Conservation (phyloP, 768 basidiomycete genomes). For the Phanerochaete carnosa region DNA sequence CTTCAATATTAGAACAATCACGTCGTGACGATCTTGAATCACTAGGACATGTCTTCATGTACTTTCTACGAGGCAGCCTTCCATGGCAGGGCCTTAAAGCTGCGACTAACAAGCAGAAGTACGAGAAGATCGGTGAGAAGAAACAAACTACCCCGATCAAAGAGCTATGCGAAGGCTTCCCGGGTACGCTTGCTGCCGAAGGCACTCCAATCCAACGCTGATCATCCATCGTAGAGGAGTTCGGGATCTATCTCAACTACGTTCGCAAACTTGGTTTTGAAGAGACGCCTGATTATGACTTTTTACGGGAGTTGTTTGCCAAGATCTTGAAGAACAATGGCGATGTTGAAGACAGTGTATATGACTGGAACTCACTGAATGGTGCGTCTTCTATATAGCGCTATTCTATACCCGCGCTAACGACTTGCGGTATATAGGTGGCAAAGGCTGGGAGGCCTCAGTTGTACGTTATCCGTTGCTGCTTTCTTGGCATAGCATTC, state of each 20-base stretch:
- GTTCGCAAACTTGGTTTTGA: slow-evolving; percentile 99
- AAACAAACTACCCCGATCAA: slow-evolving; percentile 98
- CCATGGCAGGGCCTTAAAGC: slow-evolving; percentile 99
- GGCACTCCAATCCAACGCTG: slow-evolving; percentile 3
- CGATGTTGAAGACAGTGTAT: slow-evolving; percentile 89
- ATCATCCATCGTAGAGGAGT: slow-evolving; percentile 69
- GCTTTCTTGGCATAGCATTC: neutral
- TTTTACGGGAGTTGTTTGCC: slow-evolving; percentile 89
- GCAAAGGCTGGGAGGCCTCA: slow-evolving; percentile 91
- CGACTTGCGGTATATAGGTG: slow-evolving; percentile 43
- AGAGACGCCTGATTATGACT: slow-evolving; percentile 98
- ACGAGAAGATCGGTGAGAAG: slow-evolving; percentile 99
- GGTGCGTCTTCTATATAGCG: slow-evolving; percentile 37
- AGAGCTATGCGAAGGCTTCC: slow-evolving; percentile 94
- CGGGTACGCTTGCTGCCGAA: slow-evolving; percentile 50
- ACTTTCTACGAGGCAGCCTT: slow-evolving; percentile 93
- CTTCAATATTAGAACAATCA: slow-evolving; percentile 63
- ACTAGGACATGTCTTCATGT: slow-evolving; percentile 99
- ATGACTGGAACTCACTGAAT: slow-evolving; percentile 95
- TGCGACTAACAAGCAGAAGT: slow-evolving; percentile 99
- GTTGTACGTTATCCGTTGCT: slow-evolving; percentile 44
- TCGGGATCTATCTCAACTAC: slow-evolving; percentile 97
- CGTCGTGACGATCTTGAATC: slow-evolving; percentile 97
- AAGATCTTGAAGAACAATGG: slow-evolving; percentile 91
- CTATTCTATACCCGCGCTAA: neutral